Evolutionary conservation across 1,284 basidiomycete species (phyloP).

Genomic region (Papiliotrema fonsecae): DNA sequence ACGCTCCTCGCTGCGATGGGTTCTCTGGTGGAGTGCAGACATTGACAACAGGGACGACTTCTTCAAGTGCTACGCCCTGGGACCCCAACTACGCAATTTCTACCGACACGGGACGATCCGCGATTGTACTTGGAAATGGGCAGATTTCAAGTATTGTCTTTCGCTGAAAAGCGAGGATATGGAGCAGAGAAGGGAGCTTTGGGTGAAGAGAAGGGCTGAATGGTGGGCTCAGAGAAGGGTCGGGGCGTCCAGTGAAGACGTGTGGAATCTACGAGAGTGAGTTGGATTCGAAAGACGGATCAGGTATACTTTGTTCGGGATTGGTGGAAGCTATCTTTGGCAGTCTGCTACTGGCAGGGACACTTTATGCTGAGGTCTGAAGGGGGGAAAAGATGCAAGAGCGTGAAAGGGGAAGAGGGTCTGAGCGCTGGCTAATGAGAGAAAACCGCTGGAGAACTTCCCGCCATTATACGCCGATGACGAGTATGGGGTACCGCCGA

Average conservation of each 20-base stretch:
- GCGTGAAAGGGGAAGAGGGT: no score
- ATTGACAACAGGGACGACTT: slow-evolving; percentile 59
- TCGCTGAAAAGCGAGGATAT: slow-evolving; percentile 70
- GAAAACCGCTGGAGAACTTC: slow-evolving; percentile 38
- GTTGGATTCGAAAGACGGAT: slow-evolving; percentile 28
- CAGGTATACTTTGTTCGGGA: neutral
- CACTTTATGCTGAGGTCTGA: slow-evolving; percentile 1
- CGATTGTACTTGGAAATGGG: slow-evolving; percentile 71
- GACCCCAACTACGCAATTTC: slow-evolving; percentile 73
- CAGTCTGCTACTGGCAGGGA: neutral
- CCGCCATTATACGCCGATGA: slow-evolving; percentile 36
- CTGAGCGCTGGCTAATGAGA: slow-evolving; percentile 8
- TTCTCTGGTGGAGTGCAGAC: neutral
- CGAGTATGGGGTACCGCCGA: slow-evolving; percentile 3
- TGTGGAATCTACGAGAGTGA: slow-evolving; percentile 83
- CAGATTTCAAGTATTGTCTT: slow-evolving; percentile 96
- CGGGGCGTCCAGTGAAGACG: slow-evolving; percentile 78
- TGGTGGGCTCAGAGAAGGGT: slow-evolving; percentile 80
- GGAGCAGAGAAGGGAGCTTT: slow-evolving; percentile 71
- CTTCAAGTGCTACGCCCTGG: slow-evolving; percentile 72
- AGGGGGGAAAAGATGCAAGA: no score
- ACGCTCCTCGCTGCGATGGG: no score
- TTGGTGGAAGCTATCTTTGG: neutral
- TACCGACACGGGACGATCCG: slow-evolving; percentile 80
- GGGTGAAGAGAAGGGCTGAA: slow-evolving; percentile 80